A percentile compares a stretch with the other conserved stretches of the same genome.
Conservation (phyloP, 2,329 filamentous ascomycete genomes). For the Lojkania enalia region DNA sequence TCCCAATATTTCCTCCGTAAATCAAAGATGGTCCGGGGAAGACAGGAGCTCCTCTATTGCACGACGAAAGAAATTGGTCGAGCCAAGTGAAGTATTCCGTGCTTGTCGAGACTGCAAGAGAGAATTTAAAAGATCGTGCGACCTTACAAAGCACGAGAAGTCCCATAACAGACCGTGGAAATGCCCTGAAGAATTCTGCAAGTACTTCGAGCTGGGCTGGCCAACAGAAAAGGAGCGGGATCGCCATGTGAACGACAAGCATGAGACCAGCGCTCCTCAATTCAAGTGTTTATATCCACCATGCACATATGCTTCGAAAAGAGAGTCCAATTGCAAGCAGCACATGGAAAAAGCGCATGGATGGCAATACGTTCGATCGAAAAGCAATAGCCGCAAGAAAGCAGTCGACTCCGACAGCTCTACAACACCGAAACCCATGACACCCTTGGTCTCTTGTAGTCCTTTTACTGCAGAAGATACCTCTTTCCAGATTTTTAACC, state of each 20-base stretch:
- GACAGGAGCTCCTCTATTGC: no score
- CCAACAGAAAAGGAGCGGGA: constrained; percentile 94
- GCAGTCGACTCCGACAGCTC: constrained; percentile 14
- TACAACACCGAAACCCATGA: not conserved
- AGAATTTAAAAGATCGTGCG: constrained; percentile 94
- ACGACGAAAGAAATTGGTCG: constrained; percentile 89
- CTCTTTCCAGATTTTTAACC: no score
- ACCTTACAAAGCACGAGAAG: constrained; percentile 97
- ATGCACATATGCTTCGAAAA: constrained; percentile 92
- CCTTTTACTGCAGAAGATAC: no score
- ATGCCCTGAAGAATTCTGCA: constrained; percentile 75
- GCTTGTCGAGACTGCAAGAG: constrained; percentile 80
- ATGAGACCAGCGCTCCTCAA: constrained; percentile 74
- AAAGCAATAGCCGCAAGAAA: constrained; percentile 71
- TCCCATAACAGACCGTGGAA: constrained; percentile 93
- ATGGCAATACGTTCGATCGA: constrained; percentile 88
- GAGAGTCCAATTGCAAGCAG: constrained; percentile 92
- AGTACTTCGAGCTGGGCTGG: constrained; percentile 83
- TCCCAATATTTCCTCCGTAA: no score
- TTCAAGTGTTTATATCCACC: constrained; percentile 78
- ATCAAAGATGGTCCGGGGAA: no score
- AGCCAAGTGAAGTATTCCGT: constrained; percentile 80
- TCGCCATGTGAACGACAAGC: constrained; percentile 90
- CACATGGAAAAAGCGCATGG: constrained; percentile 98
- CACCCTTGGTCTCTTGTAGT: not conserved